A percentile compares a stretch with the other conserved stretches of the same genome.
These are phyloP conservation scores for Saccharum officinarum DNA, from an alignment of 176 grass and related monocot species.

Conservation along the genomic window DNA sequence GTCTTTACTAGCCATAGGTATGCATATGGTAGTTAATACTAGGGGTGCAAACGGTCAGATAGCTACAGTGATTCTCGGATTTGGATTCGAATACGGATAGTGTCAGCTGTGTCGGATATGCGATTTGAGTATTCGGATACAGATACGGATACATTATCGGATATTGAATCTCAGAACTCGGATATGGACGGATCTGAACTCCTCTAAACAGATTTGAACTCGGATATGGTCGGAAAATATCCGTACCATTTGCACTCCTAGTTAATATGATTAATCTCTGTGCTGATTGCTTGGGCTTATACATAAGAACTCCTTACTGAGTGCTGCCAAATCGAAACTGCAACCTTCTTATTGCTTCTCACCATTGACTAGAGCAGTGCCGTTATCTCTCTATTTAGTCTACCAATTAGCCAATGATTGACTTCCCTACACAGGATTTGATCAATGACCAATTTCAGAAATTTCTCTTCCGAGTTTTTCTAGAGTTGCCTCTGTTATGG, in stretches of 20 bases:
- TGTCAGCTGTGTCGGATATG: neutral
- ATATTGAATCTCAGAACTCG: too few relatives aligned
- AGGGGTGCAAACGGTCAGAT: neutral
- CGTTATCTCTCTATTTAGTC: neutral
- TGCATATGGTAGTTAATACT: neutral
- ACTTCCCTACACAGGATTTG: neutral
- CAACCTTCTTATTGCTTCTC: neutral
- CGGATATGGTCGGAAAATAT: neutral
- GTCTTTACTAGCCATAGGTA: neutral
- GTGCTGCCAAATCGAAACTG: neutral
- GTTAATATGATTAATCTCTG: neutral
- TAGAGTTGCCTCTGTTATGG: neutral
- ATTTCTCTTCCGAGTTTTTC: neutral
- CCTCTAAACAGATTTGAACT: too few relatives aligned
- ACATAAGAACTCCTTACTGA: neutral
- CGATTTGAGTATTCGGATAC: too few relatives aligned
- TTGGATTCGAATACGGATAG: neutral
- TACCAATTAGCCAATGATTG: neutral
- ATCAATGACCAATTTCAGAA: neutral
- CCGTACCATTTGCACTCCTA: neutral
- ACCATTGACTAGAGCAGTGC: neutral
- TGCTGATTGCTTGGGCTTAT: neutral
- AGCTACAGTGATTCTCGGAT: neutral
- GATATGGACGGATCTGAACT: too few relatives aligned
- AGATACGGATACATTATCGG: too few relatives aligned